phyloP scores from a whole-genome alignment of 495 filamentous ascomycete genomes.

The Entonaema liquescens region DNA sequence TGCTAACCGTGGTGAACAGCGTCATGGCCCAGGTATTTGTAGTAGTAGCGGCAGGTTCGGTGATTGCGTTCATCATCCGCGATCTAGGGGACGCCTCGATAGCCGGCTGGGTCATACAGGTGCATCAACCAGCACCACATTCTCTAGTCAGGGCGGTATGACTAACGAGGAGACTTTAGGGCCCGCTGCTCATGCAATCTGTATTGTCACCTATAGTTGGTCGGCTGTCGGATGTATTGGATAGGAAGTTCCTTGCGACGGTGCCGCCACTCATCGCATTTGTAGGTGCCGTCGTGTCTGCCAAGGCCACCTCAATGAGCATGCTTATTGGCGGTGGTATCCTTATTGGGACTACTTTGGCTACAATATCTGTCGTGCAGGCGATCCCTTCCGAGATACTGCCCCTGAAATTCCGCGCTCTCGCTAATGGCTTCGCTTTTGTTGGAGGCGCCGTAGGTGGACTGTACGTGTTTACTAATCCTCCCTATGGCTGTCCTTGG shows the following conservation, averaged over 20 bases:
- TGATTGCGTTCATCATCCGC: conserved; percentile 63
- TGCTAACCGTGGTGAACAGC: conserved; percentile 29
- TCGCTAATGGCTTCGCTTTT: conserved; percentile 62
- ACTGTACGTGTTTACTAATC: conserved; percentile 46
- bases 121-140: conserved; percentile 9
- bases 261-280: conserved; percentile 62
- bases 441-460: conserved; percentile 60
- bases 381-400: conserved; percentile 64
- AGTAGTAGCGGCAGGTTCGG: conserved; percentile 63
- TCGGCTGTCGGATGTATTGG: conserved; percentile 63
- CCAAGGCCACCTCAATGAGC: conserved; percentile 62
- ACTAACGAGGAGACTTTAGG: conserved; percentile 38
- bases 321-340: conserved; percentile 66
- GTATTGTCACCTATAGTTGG: conserved; percentile 64
- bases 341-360: conserved; percentile 60
- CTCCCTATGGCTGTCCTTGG: not conserved
- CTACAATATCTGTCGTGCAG: conserved; percentile 62
- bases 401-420: conserved; percentile 61
- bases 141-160: not conserved
- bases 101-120: conserved; percentile 65
- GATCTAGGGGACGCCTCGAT: conserved; percentile 60
- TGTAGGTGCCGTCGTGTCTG: conserved; percentile 60
- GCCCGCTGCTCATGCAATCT: conserved; percentile 63
- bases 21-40: conserved; percentile 62
- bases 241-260: conserved; percentile 60